Evolutionary conservation across 139 green algal species (phyloP).

Genomic region (Desmodesmus armatus): DNA sequence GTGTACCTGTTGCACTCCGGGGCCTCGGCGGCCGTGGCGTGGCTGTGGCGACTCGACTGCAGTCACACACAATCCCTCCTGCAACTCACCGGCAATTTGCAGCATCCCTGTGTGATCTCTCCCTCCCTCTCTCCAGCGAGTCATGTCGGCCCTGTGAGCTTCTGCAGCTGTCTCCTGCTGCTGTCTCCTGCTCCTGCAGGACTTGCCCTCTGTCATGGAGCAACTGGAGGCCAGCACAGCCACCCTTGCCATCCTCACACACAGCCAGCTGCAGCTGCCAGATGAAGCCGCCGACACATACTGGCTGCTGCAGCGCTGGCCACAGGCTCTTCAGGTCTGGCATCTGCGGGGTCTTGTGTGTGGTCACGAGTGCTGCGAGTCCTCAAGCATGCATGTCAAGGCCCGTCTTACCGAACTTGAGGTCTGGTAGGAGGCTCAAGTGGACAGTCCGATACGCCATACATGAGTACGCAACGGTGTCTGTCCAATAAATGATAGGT

Average conservation of each 20-base stretch:
- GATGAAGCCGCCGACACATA: slow-evolving; percentile 61
- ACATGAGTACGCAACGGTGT: too few relatives aligned
- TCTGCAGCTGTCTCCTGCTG: background rate
- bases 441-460: too few relatives aligned
- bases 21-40: too few relatives aligned
- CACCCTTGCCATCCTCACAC: slow-evolving; percentile 55
- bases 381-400: too few relatives aligned
- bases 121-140: background rate
- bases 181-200: slow-evolving; percentile 4
- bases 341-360: too few relatives aligned
- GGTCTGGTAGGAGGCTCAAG: too few relatives aligned
- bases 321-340: slow-evolving; percentile 52
- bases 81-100: background rate
- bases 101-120: background rate
- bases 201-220: slow-evolving; percentile 62
- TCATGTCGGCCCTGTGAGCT: background rate
- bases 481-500: too few relatives aligned
- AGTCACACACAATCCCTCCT: too few relatives aligned
- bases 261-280: slow-evolving; percentile 46
- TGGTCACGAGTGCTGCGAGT: too few relatives aligned
- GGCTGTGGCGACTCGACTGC: too few relatives aligned
- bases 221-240: slow-evolving; percentile 49
- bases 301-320: slow-evolving; percentile 74
- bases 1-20: background rate
- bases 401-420: too few relatives aligned